Evolutionary conservation across 2,329 filamentous ascomycete genomes (phyloP).

Genomic region (Fusarium zealandicum): DNA sequence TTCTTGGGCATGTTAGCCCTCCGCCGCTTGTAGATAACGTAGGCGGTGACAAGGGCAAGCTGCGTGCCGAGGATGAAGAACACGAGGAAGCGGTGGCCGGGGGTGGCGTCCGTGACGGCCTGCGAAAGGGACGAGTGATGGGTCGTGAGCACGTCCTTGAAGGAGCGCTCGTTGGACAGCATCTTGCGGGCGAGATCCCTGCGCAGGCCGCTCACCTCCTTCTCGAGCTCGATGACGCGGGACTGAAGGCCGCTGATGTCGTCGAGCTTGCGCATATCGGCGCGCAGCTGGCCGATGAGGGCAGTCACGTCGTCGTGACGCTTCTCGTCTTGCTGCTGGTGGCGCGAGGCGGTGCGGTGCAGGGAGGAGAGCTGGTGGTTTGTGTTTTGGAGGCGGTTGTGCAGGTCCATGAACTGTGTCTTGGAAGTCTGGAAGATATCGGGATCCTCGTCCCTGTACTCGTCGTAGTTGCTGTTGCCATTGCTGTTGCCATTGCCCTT

Average conservation of each 20-base stretch:
- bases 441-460: constrained; percentile 57
- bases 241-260: constrained; percentile 53
- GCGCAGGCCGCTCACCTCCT: constrained; percentile 64
- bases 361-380: constrained; percentile 72
- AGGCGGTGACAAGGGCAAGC: constrained; percentile 71
- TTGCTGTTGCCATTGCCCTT: constrained; percentile 43
- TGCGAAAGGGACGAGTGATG: constrained; percentile 59
- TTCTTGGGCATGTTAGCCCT: constrained; percentile 85
- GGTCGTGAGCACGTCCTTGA: constrained; percentile 59
- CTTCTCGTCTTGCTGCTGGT: constrained; percentile 60
- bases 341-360: constrained; percentile 62
- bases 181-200: constrained; percentile 58
- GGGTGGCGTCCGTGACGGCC: constrained; percentile 56
- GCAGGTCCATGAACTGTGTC: constrained; percentile 81
- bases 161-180: constrained; percentile 58
- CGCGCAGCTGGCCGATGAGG: constrained; percentile 56
- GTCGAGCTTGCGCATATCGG: constrained; percentile 56
- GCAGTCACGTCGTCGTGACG: constrained; percentile 63
- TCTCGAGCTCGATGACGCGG: constrained; percentile 61
- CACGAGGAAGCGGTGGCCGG: constrained; percentile 64
- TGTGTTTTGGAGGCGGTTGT: constrained; percentile 79
- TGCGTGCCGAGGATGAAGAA: constrained; percentile 79
- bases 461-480: constrained; percentile 45
- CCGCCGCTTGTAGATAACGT: constrained; percentile 81
- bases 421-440: constrained; percentile 57